Base-by-base conservation (phyloP, 73 alveolate species). In the Stentor coeruleus region DNA sequence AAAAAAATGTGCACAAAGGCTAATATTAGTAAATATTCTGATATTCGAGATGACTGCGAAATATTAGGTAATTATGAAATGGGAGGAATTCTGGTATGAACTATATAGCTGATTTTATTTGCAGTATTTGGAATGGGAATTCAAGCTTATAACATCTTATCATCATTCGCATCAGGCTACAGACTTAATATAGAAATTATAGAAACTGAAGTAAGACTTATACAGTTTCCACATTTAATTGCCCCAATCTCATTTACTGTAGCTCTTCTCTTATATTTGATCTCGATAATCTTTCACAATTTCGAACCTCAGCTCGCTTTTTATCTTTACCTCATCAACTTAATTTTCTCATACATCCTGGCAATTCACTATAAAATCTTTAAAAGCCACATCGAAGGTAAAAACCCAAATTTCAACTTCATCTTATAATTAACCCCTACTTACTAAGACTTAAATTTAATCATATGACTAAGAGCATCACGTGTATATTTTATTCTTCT, bases 1-100 rank as follows among this genome's bases (percentile, higher is more conserved):
- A 66, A 66, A 33, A 66, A 66, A 1, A 66, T 66, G 79, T 66
- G 79, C 79, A 66, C n/a, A 14, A 20, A 66, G 79, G 33, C n/a
- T 11, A 66, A 66, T 2, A 20, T 66, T 20, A 33, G 33, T 66
- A 66, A 66, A 33, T 66, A 66, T 66, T 0, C 79, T 20, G 79
- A 66, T 31, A 20, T 66, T 26, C n/a, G 41, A 26, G 79, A 66
- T 28, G 79, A 66, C 37, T 66, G 79, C 2, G n/a, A 20, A 20
- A 26, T 20, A 15, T 28, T 66, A 14, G 33, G n/a, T 1, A 66
- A 66, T 66, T 66, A 20, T 31, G 79, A 66, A 31, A 20, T 66
- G n/a, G 79, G 40, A 66, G 79, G 79, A 40, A 66, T 66, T 66
- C 11, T 66, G 79, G 66, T 49, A 49, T 11, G 66, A 20, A 20